Base-by-base conservation (phyloP, 202 grass and related monocot genomes). In the Sporobolus alterniflorus region DNA sequence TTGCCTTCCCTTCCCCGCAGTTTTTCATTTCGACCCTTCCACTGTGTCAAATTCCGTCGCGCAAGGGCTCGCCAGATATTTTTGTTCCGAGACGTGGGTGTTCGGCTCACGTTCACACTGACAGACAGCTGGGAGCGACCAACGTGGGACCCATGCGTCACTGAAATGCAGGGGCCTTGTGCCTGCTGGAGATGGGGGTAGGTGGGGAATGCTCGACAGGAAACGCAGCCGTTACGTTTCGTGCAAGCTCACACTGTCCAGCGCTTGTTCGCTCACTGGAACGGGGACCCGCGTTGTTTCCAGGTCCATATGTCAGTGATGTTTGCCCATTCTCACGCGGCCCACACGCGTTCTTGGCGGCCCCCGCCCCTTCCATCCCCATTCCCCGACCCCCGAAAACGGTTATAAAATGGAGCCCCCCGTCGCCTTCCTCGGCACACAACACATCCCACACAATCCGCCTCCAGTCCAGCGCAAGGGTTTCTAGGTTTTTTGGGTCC, bases 221-320 rank as follows among this genome's bases (percentile, higher is more conserved):
- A 49, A 31, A 71, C 29, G 46, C 47, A 77, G 33, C 29, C 16
- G 30, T 31, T 61, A 61, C 25, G 57, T 28, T 61, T 61, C 24
- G 28, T 7, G 61, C 61, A 64, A 9, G 29, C 12, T 33, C 61
- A 64, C 61, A 1, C 7, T 3, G 12, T 3, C 2, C 0, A 33
- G 13, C 6, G 25, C 28, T 18, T 6, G 0, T 1, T 0, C 0
- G 0, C 0, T 66, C 6, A 20, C 75, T 67, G 76, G 28, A 32
- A 4, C 0, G 0, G 0, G 29, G 76, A 13, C 76, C 44, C 4
- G 0, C 28, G n/a, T 0, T 1, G 0, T 1, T 13, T 0, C 4
- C 1, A 0, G 55, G 3, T 22, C 55, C 22, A 2, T 7, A 30
- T 30, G 57, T 61, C 57, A 61, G 25, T 61, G 57, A 30, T 0